These are phyloP conservation scores for Blastomyces parvus DNA, from an alignment of 2,329 filamentous ascomycete species.

Conservation along the genomic window DNA sequence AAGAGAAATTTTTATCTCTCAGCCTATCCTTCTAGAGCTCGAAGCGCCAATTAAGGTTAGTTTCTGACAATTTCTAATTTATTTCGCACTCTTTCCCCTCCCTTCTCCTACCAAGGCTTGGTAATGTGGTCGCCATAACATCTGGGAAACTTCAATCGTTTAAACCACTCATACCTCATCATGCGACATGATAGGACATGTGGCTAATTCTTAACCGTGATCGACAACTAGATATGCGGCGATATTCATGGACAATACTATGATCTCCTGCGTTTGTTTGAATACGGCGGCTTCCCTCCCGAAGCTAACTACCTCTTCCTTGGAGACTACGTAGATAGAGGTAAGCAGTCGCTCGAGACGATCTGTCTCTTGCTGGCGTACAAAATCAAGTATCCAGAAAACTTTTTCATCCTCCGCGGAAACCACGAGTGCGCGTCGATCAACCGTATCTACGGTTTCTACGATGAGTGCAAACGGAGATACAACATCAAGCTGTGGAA, in stretches of 20 bases:
- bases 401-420: conserved; percentile 96
- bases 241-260: conserved; percentile 99
- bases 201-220: not conserved
- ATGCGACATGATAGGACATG: not conserved
- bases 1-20: conserved; percentile 98
- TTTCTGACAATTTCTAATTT: conserved; percentile 12
- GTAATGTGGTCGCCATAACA: not conserved
- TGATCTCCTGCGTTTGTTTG: conserved; percentile 91
- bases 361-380: conserved; percentile 94
- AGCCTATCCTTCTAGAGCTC: conserved; percentile 93
- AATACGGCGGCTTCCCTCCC: conserved; percentile 95
- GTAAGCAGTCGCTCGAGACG: conserved; percentile 97
- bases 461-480: conserved; percentile 97
- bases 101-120: conserved; percentile 4
- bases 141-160: not conserved
- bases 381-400: conserved; percentile 99
- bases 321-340: conserved; percentile 96
- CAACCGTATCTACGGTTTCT: conserved; percentile 99
- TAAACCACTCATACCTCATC: not conserved
- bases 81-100: not conserved
- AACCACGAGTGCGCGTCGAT: conserved; percentile 99
- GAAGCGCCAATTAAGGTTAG: conserved; percentile 97
- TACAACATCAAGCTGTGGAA: conserved; percentile 99
- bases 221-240: conserved; percentile 75
- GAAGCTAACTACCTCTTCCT: conserved; percentile 99